phyloP scores from a whole-genome alignment of 768 basidiomycete genomes.

The Kwoniella heveanensis region DNA sequence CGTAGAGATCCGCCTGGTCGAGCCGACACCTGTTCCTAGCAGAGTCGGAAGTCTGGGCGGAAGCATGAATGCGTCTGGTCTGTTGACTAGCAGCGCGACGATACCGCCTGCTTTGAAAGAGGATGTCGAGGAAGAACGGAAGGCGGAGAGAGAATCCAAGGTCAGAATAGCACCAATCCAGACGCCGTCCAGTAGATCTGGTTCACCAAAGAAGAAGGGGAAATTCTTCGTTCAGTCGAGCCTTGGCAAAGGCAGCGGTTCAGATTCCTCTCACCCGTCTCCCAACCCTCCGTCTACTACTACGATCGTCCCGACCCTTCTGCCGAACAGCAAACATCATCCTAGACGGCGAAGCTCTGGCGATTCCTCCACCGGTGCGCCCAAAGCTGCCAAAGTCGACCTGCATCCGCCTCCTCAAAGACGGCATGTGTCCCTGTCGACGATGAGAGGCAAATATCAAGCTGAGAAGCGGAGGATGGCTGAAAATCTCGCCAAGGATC shows the following conservation, averaged over 20 bases:
- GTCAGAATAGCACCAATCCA: slow-evolving; percentile 15
- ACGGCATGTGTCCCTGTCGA: slow-evolving; percentile 51
- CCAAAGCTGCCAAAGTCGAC: slow-evolving; percentile 7
- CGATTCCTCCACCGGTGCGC: slow-evolving; percentile 25
- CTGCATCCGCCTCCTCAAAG: slow-evolving; percentile 9
- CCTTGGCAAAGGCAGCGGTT: slow-evolving; percentile 42
- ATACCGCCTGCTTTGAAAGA: slow-evolving; percentile 29
- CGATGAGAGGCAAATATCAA: slow-evolving; percentile 49
- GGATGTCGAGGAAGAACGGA: slow-evolving; percentile 36
- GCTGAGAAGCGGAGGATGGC: slow-evolving; percentile 52
- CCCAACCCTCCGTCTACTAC: slow-evolving; percentile 11
- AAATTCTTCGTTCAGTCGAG: slow-evolving; percentile 55
- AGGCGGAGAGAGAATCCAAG: slow-evolving; percentile 4
- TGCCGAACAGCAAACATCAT: slow-evolving; percentile 1
- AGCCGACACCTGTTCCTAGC: slow-evolving; percentile 54
- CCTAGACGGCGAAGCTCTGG: slow-evolving; percentile 33
- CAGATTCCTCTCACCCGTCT: slow-evolving; percentile 37
- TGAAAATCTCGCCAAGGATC: slow-evolving; percentile 41
- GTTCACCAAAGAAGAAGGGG: slow-evolving; percentile 37
- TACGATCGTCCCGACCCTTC: not conserved
- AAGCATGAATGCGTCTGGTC: slow-evolving; percentile 33
- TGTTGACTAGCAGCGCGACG: slow-evolving; percentile 18
- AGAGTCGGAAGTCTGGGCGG: slow-evolving; percentile 52
- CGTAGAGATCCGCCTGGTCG: slow-evolving; percentile 50
- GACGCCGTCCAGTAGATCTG: slow-evolving; percentile 9